These are phyloP conservation scores for Cladosporium sp. DNA, from an alignment of 2,329 filamentous ascomycete genomes.

Conservation along the genomic window DNA sequence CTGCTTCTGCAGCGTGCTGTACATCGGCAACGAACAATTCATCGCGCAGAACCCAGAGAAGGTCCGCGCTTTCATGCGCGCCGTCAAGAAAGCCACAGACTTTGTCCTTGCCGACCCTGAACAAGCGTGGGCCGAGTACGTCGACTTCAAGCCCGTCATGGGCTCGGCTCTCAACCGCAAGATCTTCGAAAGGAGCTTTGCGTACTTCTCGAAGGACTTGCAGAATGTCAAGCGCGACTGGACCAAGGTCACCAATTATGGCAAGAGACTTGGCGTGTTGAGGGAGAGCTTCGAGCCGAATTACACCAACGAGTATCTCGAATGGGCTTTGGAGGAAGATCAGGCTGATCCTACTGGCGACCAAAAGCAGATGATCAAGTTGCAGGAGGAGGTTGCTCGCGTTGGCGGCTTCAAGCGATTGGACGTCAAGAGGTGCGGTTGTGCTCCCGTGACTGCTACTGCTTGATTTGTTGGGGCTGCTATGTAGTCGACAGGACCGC, in stretches of 20 bases:
- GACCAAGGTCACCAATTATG: constrained; percentile 72
- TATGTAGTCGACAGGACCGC: neutral
- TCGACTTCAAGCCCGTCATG: constrained; percentile 69
- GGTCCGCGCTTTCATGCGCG: constrained; percentile 64
- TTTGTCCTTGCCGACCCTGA: constrained; percentile 62
- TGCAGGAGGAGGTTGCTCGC: constrained; percentile 63
- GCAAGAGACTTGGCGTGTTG: constrained; percentile 67
- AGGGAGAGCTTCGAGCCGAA: constrained; percentile 62
- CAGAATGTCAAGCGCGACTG: constrained; percentile 73
- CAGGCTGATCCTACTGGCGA: constrained; percentile 65
- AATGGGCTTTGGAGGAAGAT: constrained; percentile 62
- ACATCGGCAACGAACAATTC: constrained; percentile 73
- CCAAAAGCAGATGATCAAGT: constrained; percentile 67
- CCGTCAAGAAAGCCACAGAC: constrained; percentile 71
- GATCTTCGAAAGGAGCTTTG: constrained; percentile 75
- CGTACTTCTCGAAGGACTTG: constrained; percentile 69
- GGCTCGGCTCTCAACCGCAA: constrained; percentile 65
- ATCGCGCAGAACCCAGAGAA: constrained; percentile 62
- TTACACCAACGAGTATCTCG: constrained; percentile 69
- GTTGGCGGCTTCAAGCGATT: constrained; percentile 62
- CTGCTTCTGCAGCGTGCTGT: constrained; percentile 78
- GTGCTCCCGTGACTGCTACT: constrained; percentile 15
- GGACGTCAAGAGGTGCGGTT: constrained; percentile 20
- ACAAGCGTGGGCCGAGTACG: constrained; percentile 63
- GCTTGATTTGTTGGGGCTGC: neutral